Evolutionary conservation across 176 grass and related monocot species (phyloP), one percentile per base, ranked within the genome.

Genomic region (Carex kokanica): DNA sequence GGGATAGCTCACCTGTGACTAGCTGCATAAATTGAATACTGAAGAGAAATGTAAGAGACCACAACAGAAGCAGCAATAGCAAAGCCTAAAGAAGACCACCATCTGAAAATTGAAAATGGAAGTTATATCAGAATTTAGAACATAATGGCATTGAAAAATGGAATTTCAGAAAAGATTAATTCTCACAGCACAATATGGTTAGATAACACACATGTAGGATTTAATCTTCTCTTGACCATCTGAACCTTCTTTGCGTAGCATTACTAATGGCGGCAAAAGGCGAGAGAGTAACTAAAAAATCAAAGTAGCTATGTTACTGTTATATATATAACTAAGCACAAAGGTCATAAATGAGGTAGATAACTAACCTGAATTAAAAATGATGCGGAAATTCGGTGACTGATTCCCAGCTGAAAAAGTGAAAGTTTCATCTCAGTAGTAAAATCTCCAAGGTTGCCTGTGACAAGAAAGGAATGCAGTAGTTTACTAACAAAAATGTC

Each of bases 171-270:
- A 79, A 60, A 86, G 79, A 43, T 62, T 83, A 29, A 74, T 78
- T 97, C 88, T 91, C 92, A 89, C 88, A 86, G 89, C 87, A 86
- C 56, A 81, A 90, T 65, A 95, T 86, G 84, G 84, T 90, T 80
- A 89, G 89, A 59, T 89, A 89, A 98, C 95, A 90, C 89, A 95
- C 96, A 98, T 98, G 91, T 98, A 98, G 84, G 91, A 78, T 95
- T 98, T 93, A 81, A 98, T 89, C 93, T 98, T 98, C 91, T 98
- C 96, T 84, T 93, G 96, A 53, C 93, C 93, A 60, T 98, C 93
- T 83, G 95, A 86, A 79, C 96, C 96, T 90, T 98, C 96, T 89
- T 95, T 95, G 24, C 93, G 93, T 45, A 98, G 89, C 88, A 93
- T 98, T 80, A 95, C 89, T 90, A 98, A 90, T 69, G 96, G 93